These are phyloP conservation scores for Boletus rubropictus DNA, from an alignment of 768 basidiomycete species.

Conservation along the genomic window DNA sequence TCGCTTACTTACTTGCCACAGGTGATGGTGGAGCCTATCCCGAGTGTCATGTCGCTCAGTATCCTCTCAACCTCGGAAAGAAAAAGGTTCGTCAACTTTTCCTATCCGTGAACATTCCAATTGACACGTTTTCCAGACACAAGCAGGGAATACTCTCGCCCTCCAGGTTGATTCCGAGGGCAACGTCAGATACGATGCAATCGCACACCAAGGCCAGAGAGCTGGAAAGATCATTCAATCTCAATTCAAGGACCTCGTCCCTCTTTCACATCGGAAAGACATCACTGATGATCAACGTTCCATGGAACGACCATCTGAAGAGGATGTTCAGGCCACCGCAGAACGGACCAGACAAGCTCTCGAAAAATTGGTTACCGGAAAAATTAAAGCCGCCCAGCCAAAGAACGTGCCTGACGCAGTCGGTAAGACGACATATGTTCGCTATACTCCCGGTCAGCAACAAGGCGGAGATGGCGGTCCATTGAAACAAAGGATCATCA, in stretches of 20 bases:
- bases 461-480: slow-evolving; percentile 48
- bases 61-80: slow-evolving; percentile 90
- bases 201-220: slow-evolving; percentile 92
- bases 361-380: slow-evolving; percentile 89
- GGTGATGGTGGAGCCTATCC: slow-evolving; percentile 86
- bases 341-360: slow-evolving; percentile 88
- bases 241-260: slow-evolving; percentile 96
- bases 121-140: slow-evolving; percentile 47
- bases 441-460: slow-evolving; percentile 95
- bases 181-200: slow-evolving; percentile 94
- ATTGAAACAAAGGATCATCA: slow-evolving; percentile 93
- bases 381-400: slow-evolving; percentile 98
- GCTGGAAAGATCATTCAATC: slow-evolving; percentile 84
- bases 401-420: slow-evolving; percentile 86
- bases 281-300: slow-evolving; percentile 61
- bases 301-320: slow-evolving; percentile 93
- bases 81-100: slow-evolving; percentile 65
- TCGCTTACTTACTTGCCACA: slow-evolving; percentile 24
- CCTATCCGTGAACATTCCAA: background rate
- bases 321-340: slow-evolving; percentile 84
- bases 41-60: slow-evolving; percentile 96
- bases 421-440: slow-evolving; percentile 83
- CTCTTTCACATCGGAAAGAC: slow-evolving; percentile 84
- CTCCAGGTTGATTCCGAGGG: slow-evolving; percentile 96
- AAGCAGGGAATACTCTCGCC: slow-evolving; percentile 90